Conservation (phyloP, 306 rosid species). For the Rosa lucieae region DNA sequence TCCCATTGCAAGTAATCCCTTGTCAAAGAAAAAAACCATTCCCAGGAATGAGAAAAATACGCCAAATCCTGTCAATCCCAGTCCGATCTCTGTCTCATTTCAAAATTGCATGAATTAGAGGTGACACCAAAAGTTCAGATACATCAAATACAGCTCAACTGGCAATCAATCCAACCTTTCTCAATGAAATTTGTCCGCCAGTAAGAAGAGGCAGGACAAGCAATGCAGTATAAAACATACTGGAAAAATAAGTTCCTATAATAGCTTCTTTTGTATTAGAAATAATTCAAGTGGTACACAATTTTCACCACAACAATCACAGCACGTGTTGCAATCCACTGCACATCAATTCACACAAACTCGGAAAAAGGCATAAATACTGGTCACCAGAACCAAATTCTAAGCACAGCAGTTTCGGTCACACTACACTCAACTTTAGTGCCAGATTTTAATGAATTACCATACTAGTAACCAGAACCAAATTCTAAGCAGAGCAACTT, state of each 20-base stretch:
- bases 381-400: neutral
- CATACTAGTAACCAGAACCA: neutral
- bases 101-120: conserved; percentile 32
- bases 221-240: neutral
- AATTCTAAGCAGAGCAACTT: neutral
- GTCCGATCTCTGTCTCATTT: conserved; percentile 79
- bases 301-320: neutral
- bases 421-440: neutral
- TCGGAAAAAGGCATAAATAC: neutral
- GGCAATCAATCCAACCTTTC: neutral
- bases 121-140: neutral
- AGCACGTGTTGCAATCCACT: neutral
- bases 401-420: neutral
- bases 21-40: conserved; percentile 85
- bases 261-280: neutral
- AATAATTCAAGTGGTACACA: neutral
- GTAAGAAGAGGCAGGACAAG: neutral
- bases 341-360: neutral
- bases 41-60: conserved; percentile 91
- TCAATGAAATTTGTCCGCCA: neutral
- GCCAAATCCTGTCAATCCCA: conserved; percentile 97
- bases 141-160: neutral
- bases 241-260: neutral
- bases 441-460: neutral
- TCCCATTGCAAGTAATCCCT: conserved; percentile 98